Conservation (phyloP, 139 green algal species). For the Pleodorina starrii region DNA sequence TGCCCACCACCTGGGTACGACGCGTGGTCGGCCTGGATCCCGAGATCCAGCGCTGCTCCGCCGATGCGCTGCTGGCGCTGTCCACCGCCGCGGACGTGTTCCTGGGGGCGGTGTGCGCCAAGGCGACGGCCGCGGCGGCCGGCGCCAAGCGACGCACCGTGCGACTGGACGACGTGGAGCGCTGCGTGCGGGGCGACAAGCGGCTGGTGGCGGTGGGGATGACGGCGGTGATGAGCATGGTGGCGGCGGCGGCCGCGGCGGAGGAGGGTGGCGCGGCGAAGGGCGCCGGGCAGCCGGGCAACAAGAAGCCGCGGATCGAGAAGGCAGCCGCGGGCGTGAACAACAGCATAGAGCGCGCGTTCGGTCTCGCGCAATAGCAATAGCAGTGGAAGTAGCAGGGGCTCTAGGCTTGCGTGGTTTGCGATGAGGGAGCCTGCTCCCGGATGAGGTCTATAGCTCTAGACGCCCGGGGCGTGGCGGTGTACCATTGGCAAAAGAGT, state of each 20-base stretch:
- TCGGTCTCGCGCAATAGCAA: constrained; percentile 1
- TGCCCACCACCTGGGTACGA: constrained; percentile 25
- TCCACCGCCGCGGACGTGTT: constrained; percentile 32
- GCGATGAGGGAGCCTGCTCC: too few species aligned
- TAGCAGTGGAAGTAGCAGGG: background rate
- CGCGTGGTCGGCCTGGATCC: background rate
- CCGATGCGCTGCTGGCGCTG: background rate
- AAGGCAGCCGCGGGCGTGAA: background rate
- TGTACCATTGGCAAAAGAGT: too few species aligned
- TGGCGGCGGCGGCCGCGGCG: background rate
- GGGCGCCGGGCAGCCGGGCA: background rate
- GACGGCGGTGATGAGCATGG: constrained; percentile 11
- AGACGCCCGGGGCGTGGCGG: too few species aligned
- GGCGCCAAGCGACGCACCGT: constrained; percentile 34
- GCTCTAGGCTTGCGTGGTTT: too few species aligned
- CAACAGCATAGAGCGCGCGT: constrained; percentile 43
- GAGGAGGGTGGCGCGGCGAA: constrained; percentile 8
- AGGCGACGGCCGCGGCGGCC: background rate
- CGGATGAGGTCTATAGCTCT: too few species aligned
- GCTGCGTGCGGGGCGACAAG: constrained; percentile 23
- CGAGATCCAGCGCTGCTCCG: constrained; percentile 31
- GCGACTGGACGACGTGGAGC: constrained; percentile 33
- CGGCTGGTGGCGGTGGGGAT: constrained; percentile 49
- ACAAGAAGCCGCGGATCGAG: constrained; percentile 25
- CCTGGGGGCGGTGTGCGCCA: constrained; percentile 25